Percentiles rank a stretch among this genome's conserved stretches.
Evolutionary conservation across 441 rosid genomes (phyloP).

Genomic region (Pelargonium citronellum): DNA sequence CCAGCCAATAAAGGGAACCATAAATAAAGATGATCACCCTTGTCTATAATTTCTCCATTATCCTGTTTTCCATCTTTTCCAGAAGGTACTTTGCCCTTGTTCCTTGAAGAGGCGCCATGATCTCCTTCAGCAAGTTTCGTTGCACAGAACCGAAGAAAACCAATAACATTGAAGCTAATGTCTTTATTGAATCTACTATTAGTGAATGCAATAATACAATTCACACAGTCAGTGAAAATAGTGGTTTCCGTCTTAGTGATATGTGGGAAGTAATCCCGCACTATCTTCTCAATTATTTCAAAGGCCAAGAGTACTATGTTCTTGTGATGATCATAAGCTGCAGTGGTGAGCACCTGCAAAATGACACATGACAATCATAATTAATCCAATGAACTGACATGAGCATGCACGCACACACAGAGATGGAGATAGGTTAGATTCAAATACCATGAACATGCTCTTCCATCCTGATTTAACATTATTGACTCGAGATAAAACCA

Average conservation of each 20-base stretch:
- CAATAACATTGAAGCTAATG: constrained; percentile 88
- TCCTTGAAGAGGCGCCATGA: constrained; percentile 61
- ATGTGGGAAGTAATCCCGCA: constrained; percentile 93
- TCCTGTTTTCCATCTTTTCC: constrained; percentile 58
- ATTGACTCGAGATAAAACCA: constrained; percentile 96
- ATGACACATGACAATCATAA: constrained; percentile 10
- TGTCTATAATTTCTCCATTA: constrained; percentile 60
- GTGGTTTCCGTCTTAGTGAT: constrained; percentile 99
- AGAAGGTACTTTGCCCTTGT: constrained; percentile 59
- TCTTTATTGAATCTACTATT: constrained; percentile 93
- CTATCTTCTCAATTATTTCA: constrained; percentile 95
- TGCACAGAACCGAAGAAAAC: constrained; percentile 94
- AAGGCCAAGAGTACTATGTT: constrained; percentile 92
- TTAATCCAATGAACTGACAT: constrained; percentile 4
- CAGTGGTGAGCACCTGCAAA: constrained; percentile 92
- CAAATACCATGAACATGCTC: constrained; percentile 99
- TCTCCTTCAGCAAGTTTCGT: constrained; percentile 96
- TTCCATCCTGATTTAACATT: constrained; percentile 99
- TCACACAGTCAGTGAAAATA: constrained; percentile 97
- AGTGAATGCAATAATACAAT: constrained; percentile 95
- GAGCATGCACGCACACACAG: not conserved
- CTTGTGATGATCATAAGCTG: constrained; percentile 98
- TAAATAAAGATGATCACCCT: constrained; percentile 76
- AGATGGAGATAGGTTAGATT: constrained; percentile 15
- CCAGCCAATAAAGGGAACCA: constrained; percentile 99